Evolutionary conservation across 345 rosid genomes (phyloP).

Genomic region (Euclidium syriacum): DNA sequence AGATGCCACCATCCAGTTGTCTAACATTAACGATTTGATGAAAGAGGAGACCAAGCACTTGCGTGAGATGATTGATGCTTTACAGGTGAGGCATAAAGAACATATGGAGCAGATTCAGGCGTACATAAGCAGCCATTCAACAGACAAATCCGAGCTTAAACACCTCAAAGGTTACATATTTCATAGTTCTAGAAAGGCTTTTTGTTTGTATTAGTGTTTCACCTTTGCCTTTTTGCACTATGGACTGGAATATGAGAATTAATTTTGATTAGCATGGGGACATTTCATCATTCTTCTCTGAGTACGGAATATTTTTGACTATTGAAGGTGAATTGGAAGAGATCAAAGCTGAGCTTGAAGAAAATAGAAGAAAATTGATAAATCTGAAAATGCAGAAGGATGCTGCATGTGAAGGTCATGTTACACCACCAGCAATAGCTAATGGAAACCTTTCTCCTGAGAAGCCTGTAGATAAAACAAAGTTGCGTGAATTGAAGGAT

Average conservation of each 20-base stretch:
- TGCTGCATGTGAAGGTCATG: constrained; percentile 51
- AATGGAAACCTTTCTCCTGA: constrained; percentile 80
- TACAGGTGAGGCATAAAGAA: constrained; percentile 66
- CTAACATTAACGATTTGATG: constrained; percentile 76
- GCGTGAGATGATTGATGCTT: constrained; percentile 49
- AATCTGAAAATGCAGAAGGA: constrained; percentile 82
- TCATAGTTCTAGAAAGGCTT: background rate
- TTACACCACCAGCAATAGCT: constrained; percentile 42
- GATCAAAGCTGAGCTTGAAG: constrained; percentile 79
- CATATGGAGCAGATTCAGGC: constrained; percentile 46
- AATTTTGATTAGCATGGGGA: background rate
- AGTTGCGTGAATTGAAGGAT: constrained; percentile 70
- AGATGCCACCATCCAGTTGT: constrained; percentile 56
- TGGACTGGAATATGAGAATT: background rate
- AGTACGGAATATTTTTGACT: constrained; percentile 20
- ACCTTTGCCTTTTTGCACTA: background rate
- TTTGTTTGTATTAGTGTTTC: background rate
- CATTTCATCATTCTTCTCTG: constrained; percentile 13
- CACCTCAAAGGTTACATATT: constrained; percentile 57
- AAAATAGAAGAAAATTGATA: constrained; percentile 80
- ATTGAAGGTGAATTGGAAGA: constrained; percentile 84
- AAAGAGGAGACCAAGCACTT: constrained; percentile 65
- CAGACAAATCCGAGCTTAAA: constrained; percentile 67
- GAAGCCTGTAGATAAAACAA: constrained; percentile 61
- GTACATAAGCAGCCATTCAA: constrained; percentile 43